Evolutionary conservation across 345 rosid genomes (phyloP), one percentile per base, ranked within the genome.

Genomic region (Bruguiera sexangula): DNA sequence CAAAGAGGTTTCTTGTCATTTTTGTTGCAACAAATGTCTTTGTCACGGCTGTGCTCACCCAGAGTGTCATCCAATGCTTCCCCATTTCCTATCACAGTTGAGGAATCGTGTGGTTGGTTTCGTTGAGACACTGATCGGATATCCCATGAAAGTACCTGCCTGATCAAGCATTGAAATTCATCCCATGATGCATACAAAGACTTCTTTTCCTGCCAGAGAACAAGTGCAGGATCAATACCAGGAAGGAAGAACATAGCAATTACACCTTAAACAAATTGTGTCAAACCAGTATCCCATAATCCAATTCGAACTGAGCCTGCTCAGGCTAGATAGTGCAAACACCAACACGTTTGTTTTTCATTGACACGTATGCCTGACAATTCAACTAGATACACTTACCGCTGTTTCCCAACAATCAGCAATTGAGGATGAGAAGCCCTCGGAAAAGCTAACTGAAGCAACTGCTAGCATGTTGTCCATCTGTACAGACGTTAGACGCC

Each of bases 121-220:
- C 87, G 76, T 68, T 91, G 98, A 15, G 95, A 94, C 66, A 87
- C 73, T 63, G 98, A 91, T 68, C 95, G 88, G 66, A 94, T 91
- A 83, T 94, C 98, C 98, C 98, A 94, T 19, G 93, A 85, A 64
- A 94, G 90, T 24, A 88, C 95, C 78, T 88, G 91, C 43, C 77
- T 66, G 58, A 94, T 81, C 84, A 94, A 79, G 79, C 72, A 75
- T 74, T 82, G 85, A 4, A 91, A 66, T 78, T 91, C 97, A 39
- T 82, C 82, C 10, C 82, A 73, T 30, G 98, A 94, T 58, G 79
- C 80, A 73, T 88, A 94, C 8, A 94, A 82, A 15, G 97, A 88
- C 65, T 75, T 88, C 76, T 80, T 84, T 67, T 78, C 86, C 98
- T 94, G 80, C 52, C 34, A 61, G 36, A 76, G 80, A 62, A 66